These are phyloP conservation scores for Trametes sanguinea DNA, from an alignment of 768 basidiomycete species.

Conservation along the genomic window DNA sequence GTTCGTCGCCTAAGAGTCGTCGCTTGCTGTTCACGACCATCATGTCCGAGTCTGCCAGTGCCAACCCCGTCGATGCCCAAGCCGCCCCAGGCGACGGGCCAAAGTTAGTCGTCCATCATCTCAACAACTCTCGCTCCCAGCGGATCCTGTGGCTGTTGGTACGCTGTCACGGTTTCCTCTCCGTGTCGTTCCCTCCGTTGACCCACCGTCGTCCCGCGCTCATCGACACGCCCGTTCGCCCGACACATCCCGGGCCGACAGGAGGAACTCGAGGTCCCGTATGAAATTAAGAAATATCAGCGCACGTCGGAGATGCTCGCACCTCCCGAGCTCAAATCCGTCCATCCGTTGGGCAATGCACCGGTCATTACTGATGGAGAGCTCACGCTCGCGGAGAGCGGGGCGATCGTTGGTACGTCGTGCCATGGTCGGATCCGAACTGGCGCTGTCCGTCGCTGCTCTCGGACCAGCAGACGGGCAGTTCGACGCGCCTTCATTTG, in stretches of 20 bases:
- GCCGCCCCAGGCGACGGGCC: neutral
- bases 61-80: neutral
- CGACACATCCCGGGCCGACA: conserved; percentile 21
- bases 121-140: conserved; percentile 52
- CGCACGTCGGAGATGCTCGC: conserved; percentile 29
- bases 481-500: neutral
- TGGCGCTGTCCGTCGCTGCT: neutral
- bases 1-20: neutral
- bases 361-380: conserved; percentile 42
- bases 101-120: conserved; percentile 42
- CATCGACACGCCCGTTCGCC: too few relatives aligned
- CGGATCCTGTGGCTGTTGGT: conserved; percentile 51
- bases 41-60: conserved; percentile 1
- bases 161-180: conserved; percentile 1
- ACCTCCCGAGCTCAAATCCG: conserved; percentile 34
- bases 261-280: conserved; percentile 52
- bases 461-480: neutral
- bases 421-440: neutral
- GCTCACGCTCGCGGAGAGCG: conserved; percentile 41
- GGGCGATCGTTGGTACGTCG: conserved; percentile 38
- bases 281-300: conserved; percentile 38
- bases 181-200: neutral
- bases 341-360: conserved; percentile 40
- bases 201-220: too few relatives aligned
- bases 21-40: conserved; percentile 6